Conservation (phyloP, 148 eudicot genomes). For the Tetragonia tetragonoides region DNA sequence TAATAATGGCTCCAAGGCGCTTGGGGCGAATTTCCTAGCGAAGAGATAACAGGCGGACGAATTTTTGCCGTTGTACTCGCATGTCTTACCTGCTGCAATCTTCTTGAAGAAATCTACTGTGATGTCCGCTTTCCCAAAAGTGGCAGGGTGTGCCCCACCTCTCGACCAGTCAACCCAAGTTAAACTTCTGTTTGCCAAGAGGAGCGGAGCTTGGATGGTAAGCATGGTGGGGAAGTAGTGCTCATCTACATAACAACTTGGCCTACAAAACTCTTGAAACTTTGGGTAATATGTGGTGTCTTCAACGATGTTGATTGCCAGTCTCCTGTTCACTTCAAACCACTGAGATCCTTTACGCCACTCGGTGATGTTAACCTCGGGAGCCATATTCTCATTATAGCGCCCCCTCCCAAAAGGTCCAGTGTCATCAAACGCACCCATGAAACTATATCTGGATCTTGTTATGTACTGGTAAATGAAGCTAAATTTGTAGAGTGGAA, state of each 20-base stretch:
- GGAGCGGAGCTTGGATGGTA: constrained; percentile 49
- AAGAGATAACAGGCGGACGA: constrained; percentile 56
- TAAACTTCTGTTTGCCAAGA: constrained; percentile 68
- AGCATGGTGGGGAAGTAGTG: constrained; percentile 92
- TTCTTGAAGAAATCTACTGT: constrained; percentile 50
- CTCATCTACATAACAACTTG: constrained; percentile 79
- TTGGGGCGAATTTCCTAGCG: constrained; percentile 78
- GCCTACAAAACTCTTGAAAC: constrained; percentile 60
- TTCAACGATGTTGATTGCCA: constrained; percentile 51
- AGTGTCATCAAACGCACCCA: constrained; percentile 65
- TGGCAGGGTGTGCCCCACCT: constrained; percentile 85
- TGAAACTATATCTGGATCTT: constrained; percentile 60
- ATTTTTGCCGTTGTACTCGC: constrained; percentile 50
- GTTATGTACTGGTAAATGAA: constrained; percentile 50
- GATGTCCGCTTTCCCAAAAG: constrained; percentile 63
- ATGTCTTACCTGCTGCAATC: constrained; percentile 32
- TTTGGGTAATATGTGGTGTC: constrained; percentile 61
- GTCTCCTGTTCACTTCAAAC: constrained; percentile 66
- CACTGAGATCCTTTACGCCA: constrained; percentile 92
- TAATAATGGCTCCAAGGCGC: constrained; percentile 62
- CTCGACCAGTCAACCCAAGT: constrained; percentile 98
- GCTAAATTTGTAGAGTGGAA: constrained; percentile 70
- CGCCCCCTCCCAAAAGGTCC: constrained; percentile 84
- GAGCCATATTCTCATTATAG: constrained; percentile 59
- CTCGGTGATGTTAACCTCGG: constrained; percentile 57